Conservation (phyloP, 768 basidiomycete genomes). For the Leccinum truebloodii region DNA sequence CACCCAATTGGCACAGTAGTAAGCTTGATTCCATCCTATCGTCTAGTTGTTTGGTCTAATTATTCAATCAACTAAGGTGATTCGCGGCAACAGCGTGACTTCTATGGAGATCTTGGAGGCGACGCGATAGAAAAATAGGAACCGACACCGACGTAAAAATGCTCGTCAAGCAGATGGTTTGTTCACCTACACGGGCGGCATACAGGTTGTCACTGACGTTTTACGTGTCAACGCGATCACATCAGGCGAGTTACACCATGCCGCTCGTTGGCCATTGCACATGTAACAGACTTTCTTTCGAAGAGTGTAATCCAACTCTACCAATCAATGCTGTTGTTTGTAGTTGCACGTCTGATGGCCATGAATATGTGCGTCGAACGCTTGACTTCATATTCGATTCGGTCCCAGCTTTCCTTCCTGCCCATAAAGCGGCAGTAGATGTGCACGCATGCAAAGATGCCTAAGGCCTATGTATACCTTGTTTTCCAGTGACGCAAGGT, state of each 20-base stretch:
- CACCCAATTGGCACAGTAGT: conserved; percentile 92
- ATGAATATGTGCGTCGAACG: neutral
- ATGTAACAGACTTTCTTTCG: neutral
- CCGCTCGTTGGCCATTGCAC: neutral
- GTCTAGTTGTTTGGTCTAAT: conserved; percentile 3
- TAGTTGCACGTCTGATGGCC: neutral
- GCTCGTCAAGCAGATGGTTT: conserved; percentile 11
- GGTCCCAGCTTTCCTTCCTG: neutral
- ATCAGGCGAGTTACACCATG: conserved; percentile 8
- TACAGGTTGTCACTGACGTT: conserved; percentile 6
- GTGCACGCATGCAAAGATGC: neutral
- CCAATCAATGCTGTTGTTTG: neutral
- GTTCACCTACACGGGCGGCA: neutral
- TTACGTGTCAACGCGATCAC: conserved; percentile 1
- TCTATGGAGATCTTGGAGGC: conserved; percentile 90
- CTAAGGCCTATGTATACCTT: neutral
- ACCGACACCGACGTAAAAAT: neutral
- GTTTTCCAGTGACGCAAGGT: too few relatives aligned
- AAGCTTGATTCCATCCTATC: conserved; percentile 34
- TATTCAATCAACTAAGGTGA: conserved; percentile 58
- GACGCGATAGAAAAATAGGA: conserved; percentile 36
- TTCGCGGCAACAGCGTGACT: conserved; percentile 95
- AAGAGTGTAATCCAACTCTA: neutral
- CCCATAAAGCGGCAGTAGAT: neutral
- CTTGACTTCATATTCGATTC: neutral